Base-by-base conservation (phyloP, 176 grass and related monocot species). In the Typha latifolia region DNA sequence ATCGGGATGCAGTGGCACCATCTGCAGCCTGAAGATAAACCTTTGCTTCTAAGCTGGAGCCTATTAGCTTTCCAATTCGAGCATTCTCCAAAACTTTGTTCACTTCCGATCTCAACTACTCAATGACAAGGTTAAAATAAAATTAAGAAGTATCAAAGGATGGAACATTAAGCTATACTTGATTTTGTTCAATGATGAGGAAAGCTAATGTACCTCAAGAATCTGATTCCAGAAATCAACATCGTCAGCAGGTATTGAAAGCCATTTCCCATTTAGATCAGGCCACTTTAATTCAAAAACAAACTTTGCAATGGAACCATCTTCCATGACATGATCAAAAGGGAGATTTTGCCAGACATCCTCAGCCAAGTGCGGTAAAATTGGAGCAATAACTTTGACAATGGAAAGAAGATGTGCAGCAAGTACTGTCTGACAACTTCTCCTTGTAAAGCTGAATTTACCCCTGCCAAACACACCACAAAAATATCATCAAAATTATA, bases 291-390 rank as follows among this genome's bases (percentile, higher is more conserved):
- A 67, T 14, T 92, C 81, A 29, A 97, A 97, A 81, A 77, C 88
- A 72, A 89, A 97, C 61, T 86, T 74, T 5, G 83, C 85, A 70
- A 64, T 15, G 37, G 82, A 84, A 80, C 88, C 93, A 78, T 92
- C 93, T 77, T 82, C 80, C 78, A 86, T 75, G 23, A 51, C 77
- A 69, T 92, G 72, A 63, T 86, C 51, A 74, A 91, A 97, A 59
- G 93, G 93, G 66, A 97, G 81, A 61, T 92, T 92, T 75, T 97
- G 93, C 93, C 93, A 92, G 12, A 92, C 73, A 89, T 97, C 93
- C 72, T 97, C 93, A 71, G 93, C 88, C 68, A 97, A 75, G 63
- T 97, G 93, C 24, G 93, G 93, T 76, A 97, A 86, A 78, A 97
- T 92, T 23, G 93, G 93, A 52, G 93, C 83, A 80, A 97, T 86